Conservation (phyloP, 768 basidiomycete genomes). For the Serendipita vermifera region DNA sequence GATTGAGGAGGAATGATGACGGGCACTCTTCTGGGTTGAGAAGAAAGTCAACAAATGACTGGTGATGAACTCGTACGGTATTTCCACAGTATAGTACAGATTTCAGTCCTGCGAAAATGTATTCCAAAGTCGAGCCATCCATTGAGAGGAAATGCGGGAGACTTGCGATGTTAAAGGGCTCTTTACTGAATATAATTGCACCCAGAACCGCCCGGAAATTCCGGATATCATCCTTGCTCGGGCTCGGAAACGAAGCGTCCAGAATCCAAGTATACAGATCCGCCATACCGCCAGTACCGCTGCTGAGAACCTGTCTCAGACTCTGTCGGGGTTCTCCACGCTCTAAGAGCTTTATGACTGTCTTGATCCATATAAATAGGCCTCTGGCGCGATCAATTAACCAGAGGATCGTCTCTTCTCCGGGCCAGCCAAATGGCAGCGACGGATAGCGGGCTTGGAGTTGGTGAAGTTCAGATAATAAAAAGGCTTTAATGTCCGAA, state of each 20-base stretch:
- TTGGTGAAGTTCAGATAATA: not conserved
- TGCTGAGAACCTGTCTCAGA: not conserved
- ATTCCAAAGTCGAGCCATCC: not conserved
- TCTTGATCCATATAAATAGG: not conserved
- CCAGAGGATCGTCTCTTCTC: not conserved
- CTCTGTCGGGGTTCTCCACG: not conserved
- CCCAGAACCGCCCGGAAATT: not conserved
- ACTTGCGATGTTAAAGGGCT: not conserved
- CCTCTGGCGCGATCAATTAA: not conserved
- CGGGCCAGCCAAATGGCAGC: not conserved
- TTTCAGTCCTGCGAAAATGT: not conserved
- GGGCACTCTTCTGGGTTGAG: not conserved
- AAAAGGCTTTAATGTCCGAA: not conserved
- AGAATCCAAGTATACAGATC: not conserved
- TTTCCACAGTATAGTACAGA: not conserved
- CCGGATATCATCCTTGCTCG: not conserved
- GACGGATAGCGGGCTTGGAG: not conserved
- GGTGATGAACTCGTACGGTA: not conserved
- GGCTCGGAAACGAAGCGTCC: not conserved
- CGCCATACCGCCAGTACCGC: not conserved
- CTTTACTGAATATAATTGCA: not conserved
- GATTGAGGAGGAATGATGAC: not conserved
- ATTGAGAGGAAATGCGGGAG: not conserved
- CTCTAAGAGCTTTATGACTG: not conserved
- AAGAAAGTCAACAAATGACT: conserved; percentile 6